phyloP scores from a whole-genome alignment of 495 filamentous ascomycete species.

The Hypomontagnella monticulosa region DNA sequence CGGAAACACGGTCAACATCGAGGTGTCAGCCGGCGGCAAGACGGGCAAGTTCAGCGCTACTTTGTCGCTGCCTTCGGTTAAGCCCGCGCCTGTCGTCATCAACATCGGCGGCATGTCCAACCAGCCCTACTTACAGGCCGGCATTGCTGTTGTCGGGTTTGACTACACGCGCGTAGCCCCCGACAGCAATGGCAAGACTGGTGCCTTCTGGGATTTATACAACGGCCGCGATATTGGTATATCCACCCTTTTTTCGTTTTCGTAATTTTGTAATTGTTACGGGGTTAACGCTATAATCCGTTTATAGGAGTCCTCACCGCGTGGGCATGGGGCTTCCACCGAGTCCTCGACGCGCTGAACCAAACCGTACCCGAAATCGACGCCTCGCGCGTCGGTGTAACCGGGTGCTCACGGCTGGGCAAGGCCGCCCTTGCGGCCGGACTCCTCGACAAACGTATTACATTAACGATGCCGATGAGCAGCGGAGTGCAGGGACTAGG shows the following conservation, averaged over 20 bases:
- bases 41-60: constrained; percentile 57
- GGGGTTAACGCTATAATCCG: too few relatives aligned
- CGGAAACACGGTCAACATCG: constrained; percentile 58
- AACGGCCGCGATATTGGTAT: constrained; percentile 62
- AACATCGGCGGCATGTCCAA: constrained; percentile 65
- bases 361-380: constrained; percentile 61
- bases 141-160: constrained; percentile 62
- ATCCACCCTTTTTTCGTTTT: constrained; percentile 4
- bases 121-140: constrained; percentile 58
- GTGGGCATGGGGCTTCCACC: constrained; percentile 66
- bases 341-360: constrained; percentile 61
- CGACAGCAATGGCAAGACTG: constrained; percentile 62
- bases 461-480: constrained; percentile 66
- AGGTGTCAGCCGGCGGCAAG: constrained; percentile 58
- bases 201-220: constrained; percentile 63
- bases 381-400: constrained; percentile 57
- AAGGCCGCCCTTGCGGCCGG: constrained; percentile 63
- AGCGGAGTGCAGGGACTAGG: constrained; percentile 62
- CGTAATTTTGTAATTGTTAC: neutral
- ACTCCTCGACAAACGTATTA: constrained; percentile 62
- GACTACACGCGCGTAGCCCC: constrained; percentile 60
- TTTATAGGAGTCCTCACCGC: constrained; percentile 60
- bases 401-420: constrained; percentile 62
- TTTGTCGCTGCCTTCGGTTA: constrained; percentile 52
- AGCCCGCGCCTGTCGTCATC: constrained; percentile 61